A percentile compares a stretch with the other conserved stretches of the same genome.
phyloP scores from a whole-genome alignment of 306 rosid genomes.

The Vachellia pachyceras region DNA sequence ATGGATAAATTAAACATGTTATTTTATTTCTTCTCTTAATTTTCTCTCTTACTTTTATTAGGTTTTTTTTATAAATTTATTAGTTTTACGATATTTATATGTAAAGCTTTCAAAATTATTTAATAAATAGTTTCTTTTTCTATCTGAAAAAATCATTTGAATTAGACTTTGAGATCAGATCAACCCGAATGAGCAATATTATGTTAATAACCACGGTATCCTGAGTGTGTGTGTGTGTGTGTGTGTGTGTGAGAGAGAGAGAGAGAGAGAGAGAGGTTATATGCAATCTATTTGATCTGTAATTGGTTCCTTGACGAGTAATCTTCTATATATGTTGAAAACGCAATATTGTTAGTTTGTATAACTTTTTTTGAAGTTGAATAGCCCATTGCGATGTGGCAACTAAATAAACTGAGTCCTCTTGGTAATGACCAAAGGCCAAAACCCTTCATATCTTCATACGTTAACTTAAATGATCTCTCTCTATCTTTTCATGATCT shows the following conservation, averaged over 20 bases:
- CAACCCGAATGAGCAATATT: too few species aligned
- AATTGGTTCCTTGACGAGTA: not conserved
- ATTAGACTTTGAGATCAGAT: not conserved
- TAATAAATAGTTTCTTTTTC: not conserved
- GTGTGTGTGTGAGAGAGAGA: not conserved
- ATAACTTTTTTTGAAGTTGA: slow-evolving; percentile 42
- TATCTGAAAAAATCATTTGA: not conserved
- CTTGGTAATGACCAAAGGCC: slow-evolving; percentile 55
- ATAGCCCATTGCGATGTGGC: slow-evolving; percentile 50
- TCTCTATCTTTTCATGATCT: slow-evolving; percentile 18
- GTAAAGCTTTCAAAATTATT: too few species aligned
- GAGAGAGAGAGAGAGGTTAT: not conserved
- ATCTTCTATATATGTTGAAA: not conserved
- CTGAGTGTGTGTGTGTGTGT: too few species aligned
- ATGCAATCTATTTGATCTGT: not conserved
- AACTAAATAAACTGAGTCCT: slow-evolving; percentile 25
- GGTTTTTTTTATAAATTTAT: too few species aligned
- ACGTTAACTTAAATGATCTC: not conserved
- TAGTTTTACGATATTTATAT: not conserved
- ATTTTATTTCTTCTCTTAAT: too few species aligned
- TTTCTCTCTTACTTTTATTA: too few species aligned
- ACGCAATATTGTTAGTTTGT: not conserved
- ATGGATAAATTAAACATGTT: too few species aligned
- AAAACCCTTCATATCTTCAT: not conserved
- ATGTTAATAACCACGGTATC: too few species aligned